phyloP scores from a whole-genome alignment of 345 rosid species.

The Kernera saxatilis region DNA sequence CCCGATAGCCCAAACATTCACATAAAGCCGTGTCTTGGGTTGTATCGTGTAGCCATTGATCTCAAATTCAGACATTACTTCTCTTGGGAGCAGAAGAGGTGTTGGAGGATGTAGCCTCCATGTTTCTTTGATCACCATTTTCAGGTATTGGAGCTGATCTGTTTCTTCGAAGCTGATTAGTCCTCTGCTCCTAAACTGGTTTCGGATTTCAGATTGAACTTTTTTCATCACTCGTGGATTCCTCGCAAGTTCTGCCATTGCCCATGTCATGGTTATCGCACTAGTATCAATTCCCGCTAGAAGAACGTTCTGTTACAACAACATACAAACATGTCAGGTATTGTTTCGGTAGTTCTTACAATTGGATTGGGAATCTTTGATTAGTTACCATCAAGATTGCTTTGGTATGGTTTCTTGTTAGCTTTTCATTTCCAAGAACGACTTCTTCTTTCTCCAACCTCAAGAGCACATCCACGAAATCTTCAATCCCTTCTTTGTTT shows the following conservation, averaged over 20 bases:
- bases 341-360: too few species aligned
- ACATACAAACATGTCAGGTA: neutral
- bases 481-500: constrained; percentile 21
- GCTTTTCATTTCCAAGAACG: constrained; percentile 14
- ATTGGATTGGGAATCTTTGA: neutral
- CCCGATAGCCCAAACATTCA: constrained; percentile 38
- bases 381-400: constrained; percentile 16
- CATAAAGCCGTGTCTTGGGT: constrained; percentile 19
- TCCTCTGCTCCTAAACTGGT: neutral
- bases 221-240: constrained; percentile 41
- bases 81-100: constrained; percentile 30
- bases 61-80: constrained; percentile 29
- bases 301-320: constrained; percentile 6
- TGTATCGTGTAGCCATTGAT: constrained; percentile 21
- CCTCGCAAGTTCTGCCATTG: constrained; percentile 39
- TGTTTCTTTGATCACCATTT: constrained; percentile 13
- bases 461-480: constrained; percentile 23
- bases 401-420: constrained; percentile 28
- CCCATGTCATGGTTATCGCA: constrained; percentile 32
- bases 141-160: neutral
- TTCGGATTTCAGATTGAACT: constrained; percentile 40
- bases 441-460: constrained; percentile 24
- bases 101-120: constrained; percentile 12
- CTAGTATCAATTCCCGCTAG: constrained; percentile 11
- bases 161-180: neutral